phyloP scores from a whole-genome alignment of 352 stramenopile genomes.

The Globisporangium paddicum region DNA sequence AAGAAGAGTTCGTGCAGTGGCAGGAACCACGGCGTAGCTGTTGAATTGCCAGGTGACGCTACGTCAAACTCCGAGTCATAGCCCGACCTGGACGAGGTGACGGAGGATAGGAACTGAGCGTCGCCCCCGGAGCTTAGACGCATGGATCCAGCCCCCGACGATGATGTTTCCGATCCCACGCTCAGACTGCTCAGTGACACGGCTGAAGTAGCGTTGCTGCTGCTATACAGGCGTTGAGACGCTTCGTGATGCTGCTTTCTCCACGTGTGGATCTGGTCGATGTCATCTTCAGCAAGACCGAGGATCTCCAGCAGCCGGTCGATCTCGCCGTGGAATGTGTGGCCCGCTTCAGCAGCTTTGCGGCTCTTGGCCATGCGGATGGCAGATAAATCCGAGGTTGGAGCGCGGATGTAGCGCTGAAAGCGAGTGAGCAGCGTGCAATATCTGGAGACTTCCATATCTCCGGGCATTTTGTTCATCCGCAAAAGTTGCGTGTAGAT shows the following conservation, averaged over 20 bases:
- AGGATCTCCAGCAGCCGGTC: constrained; percentile 4
- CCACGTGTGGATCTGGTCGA: constrained; percentile 8
- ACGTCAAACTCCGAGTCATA: not conserved
- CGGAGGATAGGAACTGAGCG: not conserved
- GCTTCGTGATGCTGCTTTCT: not conserved
- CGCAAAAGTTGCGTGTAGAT: not conserved
- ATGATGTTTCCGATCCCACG: not conserved
- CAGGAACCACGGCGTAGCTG: constrained; percentile 1
- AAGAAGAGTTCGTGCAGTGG: constrained; percentile 5
- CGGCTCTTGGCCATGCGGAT: not conserved
- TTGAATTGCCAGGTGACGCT: not conserved
- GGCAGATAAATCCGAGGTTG: not conserved
- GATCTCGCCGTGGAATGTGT: constrained; percentile 4
- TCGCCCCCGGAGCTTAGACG: not conserved
- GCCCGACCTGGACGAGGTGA: not conserved
- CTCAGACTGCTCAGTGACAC: not conserved
- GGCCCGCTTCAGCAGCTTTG: not conserved
- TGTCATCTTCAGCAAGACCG: not conserved
- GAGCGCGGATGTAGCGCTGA: constrained; percentile 1
- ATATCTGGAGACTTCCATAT: constrained; percentile 3
- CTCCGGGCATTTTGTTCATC: not conserved
- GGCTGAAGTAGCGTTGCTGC: not conserved
- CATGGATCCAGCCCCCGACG: not conserved
- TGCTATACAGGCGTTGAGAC: not conserved
- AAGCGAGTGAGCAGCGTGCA: constrained; percentile 4